Percentiles rank a stretch among this genome's conserved stretches.
These are phyloP conservation scores for Suillus ampliporus DNA, from an alignment of 768 basidiomycete genomes.

Conservation along the genomic window DNA sequence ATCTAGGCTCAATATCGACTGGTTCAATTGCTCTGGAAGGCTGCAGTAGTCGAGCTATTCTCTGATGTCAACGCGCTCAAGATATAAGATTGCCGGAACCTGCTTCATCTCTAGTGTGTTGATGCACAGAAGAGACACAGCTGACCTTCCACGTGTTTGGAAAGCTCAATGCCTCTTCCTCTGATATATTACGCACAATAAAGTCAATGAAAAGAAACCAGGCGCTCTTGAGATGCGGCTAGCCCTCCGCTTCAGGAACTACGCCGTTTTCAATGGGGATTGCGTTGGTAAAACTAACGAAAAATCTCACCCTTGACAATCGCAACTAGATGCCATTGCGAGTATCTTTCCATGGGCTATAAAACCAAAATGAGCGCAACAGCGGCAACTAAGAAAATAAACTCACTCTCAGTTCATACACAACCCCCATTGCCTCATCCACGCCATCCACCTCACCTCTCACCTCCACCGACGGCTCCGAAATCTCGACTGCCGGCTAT, in stretches of 20 bases:
- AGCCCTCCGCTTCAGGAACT: constrained; percentile 75
- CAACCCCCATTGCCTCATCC: constrained; percentile 58
- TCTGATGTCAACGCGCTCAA: constrained; percentile 73
- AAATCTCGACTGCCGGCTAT: constrained; percentile 52
- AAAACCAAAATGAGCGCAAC: not conserved
- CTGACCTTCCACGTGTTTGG: constrained; percentile 91
- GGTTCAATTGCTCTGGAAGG: constrained; percentile 71
- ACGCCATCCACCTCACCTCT: constrained; percentile 63
- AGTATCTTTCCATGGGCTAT: constrained; percentile 74
- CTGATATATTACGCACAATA: constrained; percentile 80
- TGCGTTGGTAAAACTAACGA: not conserved
- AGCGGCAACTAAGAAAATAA: constrained; percentile 1
- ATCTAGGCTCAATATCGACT: constrained; percentile 80
- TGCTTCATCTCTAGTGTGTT: constrained; percentile 36
- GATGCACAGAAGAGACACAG: not conserved
- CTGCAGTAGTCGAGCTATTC: constrained; percentile 64
- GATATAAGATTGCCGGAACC: constrained; percentile 91
- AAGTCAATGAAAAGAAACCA: constrained; percentile 99
- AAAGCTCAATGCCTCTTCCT: constrained; percentile 88
- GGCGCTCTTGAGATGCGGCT: constrained; percentile 49
- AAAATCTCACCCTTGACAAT: constrained; percentile 71
- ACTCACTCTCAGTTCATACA: constrained; percentile 78
- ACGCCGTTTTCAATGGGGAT: not conserved
- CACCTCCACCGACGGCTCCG: constrained; percentile 60
- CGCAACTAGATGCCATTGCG: constrained; percentile 90